A percentile compares a stretch with the other conserved stretches of the same genome.
These are phyloP conservation scores for Xylaria castorea DNA, from an alignment of 495 filamentous ascomycete genomes.

Conservation along the genomic window DNA sequence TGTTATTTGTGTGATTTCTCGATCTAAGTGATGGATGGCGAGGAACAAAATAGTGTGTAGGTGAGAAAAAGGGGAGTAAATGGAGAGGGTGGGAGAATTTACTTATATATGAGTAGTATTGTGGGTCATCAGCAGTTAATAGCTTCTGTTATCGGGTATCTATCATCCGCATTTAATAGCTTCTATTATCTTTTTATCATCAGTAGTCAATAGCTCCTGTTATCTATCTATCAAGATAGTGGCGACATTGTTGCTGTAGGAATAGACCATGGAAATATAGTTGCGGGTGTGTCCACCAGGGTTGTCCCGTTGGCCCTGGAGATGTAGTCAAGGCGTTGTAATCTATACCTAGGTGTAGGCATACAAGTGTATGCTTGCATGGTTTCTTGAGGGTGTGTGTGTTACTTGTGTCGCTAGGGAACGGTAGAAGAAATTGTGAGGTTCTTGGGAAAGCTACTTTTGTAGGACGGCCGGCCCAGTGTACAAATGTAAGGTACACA, in stretches of 20 bases:
- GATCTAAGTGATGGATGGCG: too few relatives aligned
- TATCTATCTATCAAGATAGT: too few relatives aligned
- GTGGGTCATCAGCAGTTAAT: neutral
- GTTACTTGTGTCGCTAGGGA: neutral
- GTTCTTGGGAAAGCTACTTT: neutral
- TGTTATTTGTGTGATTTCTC: neutral
- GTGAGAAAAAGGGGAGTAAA: neutral
- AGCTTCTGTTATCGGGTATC: neutral
- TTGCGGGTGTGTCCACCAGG: neutral
- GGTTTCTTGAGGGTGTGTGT: neutral
- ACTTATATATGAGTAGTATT: neutral
- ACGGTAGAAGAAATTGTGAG: neutral
- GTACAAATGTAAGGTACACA: neutral
- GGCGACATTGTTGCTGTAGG: too few relatives aligned
- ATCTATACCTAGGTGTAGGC: neutral
- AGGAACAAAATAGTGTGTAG: neutral
- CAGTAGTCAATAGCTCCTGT: too few relatives aligned
- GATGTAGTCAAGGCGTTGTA: neutral
- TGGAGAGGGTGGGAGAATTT: neutral
- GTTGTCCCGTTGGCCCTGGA: neutral
- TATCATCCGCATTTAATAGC: too few relatives aligned
- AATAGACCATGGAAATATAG: too few relatives aligned
- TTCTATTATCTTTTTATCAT: too few relatives aligned
- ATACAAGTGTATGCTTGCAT: neutral
- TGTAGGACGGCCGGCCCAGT: neutral